Base-by-base conservation (phyloP, 805 yeast genomes). In the Metschnikowia continentalis region DNA sequence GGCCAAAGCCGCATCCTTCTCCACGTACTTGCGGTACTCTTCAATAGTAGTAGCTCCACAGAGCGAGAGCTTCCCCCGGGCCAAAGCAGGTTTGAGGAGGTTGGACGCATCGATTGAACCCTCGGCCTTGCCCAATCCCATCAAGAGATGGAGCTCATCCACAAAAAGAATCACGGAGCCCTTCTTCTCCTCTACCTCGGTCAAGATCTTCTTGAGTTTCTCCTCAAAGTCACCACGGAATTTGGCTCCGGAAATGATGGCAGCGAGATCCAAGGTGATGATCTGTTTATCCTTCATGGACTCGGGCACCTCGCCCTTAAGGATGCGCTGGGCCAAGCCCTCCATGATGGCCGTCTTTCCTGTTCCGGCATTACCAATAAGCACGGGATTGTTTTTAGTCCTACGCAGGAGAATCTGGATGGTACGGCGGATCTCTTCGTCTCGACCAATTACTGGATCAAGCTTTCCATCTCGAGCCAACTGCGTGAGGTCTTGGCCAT, bases 311-410 rank as follows among this genome's bases (percentile, higher is more conserved):
- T 91, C 96, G 11, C 92, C 92, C 50, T 86, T 82, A 7, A 89
- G 82, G 46, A 94, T 91, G 61, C 97, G 75, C 68, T 94, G 98
- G 0, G 98, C 98, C 37, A 94, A 74, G 0, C 98, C 99, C 65
- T 94, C 99, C 82, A 94, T 87, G 51, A 94, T 83, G 6, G 98
- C 95, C 0, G 98, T 94, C 68, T 92, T 92, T 72, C 99, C 99
- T 0, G 97, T 95, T 71, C 99, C 99, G 1, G 99, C 99, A 58
- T 88, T 83, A 55, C 99, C 99, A 39, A 94, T 90, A 49, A 92
- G 69, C 1, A 94, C 96, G 0, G 99, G 99, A 63, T 92, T 92
- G 67, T 94, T 94, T 69, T 92, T 92, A 1, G 97, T 90, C 66
- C 98, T 78, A 59, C 99, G 76, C 1, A 97, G 89, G 42, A 92